These are phyloP conservation scores for Amaranthus cruentus DNA, from an alignment of 148 eudicot species.

Conservation along the genomic window DNA sequence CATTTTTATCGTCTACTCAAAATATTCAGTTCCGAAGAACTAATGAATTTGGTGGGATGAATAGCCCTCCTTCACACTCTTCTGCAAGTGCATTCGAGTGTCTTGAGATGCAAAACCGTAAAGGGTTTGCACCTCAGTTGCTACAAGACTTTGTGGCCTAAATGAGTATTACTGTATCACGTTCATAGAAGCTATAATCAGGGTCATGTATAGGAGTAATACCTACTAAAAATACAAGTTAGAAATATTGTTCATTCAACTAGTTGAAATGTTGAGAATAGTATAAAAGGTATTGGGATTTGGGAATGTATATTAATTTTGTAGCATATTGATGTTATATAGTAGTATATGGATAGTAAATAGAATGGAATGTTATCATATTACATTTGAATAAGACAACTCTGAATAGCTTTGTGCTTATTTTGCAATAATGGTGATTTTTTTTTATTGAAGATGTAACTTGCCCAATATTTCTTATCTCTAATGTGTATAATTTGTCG, in stretches of 20 bases:
- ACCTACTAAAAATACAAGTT: too few relatives aligned
- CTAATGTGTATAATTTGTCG: too few relatives aligned
- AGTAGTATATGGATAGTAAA: slow-evolving; percentile 10
- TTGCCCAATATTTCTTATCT: too few relatives aligned
- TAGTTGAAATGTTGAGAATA: neutral
- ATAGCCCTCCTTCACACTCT: slow-evolving; percentile 35
- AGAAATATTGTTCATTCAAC: too few relatives aligned
- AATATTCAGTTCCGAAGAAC: slow-evolving; percentile 43
- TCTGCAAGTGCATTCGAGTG: slow-evolving; percentile 37
- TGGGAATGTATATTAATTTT: slow-evolving; percentile 57
- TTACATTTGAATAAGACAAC: neutral
- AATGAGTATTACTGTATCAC: neutral
- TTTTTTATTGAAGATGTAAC: too few relatives aligned
- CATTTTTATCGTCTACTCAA: slow-evolving; percentile 37
- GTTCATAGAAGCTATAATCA: too few relatives aligned
- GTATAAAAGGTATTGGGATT: slow-evolving; percentile 12
- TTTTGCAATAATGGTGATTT: neutral
- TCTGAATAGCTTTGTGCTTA: neutral
- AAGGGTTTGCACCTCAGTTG: slow-evolving; percentile 61
- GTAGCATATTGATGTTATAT: slow-evolving; percentile 26
- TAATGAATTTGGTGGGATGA: slow-evolving; percentile 32
- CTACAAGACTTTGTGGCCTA: slow-evolving; percentile 66
- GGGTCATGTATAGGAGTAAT: slow-evolving; percentile 18
- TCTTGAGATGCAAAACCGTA: slow-evolving; percentile 49
- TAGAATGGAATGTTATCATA: slow-evolving; percentile 15